These are phyloP conservation scores for Dimocarpus longan DNA, from an alignment of 345 rosid genomes.

Conservation along the genomic window DNA sequence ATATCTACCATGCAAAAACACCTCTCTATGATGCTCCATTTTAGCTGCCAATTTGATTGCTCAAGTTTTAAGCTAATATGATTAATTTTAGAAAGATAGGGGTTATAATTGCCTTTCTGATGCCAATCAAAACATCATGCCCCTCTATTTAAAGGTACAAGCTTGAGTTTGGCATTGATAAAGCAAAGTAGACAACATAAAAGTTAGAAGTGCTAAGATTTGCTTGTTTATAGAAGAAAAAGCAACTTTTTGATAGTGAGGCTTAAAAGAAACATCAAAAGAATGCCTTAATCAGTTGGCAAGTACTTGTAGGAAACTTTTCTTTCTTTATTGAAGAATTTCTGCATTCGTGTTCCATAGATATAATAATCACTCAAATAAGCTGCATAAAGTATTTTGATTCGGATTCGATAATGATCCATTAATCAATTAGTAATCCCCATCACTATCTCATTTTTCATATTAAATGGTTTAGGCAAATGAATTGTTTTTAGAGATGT, in stretches of 20 bases:
- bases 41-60: not conserved
- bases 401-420: not conserved
- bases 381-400: not conserved
- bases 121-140: not conserved
- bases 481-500: not conserved
- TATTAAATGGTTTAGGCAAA: not conserved
- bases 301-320: not conserved
- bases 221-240: not conserved
- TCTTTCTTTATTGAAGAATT: not conserved
- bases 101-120: not conserved
- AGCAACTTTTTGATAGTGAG: constrained; percentile 6
- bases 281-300: not conserved
- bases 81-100: not conserved
- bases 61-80: too few species aligned
- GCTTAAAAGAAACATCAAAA: not conserved
- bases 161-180: not conserved
- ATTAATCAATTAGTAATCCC: not conserved
- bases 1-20: not conserved
- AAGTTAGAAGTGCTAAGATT: not conserved
- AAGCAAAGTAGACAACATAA: not conserved
- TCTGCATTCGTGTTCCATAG: not conserved
- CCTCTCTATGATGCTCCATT: constrained; percentile 10
- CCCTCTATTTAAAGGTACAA: not conserved
- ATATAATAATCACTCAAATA: not conserved
- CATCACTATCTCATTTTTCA: not conserved